phyloP scores from a whole-genome alignment of 768 basidiomycete genomes.

The Rhodosporidiobolus odoratus region DNA sequence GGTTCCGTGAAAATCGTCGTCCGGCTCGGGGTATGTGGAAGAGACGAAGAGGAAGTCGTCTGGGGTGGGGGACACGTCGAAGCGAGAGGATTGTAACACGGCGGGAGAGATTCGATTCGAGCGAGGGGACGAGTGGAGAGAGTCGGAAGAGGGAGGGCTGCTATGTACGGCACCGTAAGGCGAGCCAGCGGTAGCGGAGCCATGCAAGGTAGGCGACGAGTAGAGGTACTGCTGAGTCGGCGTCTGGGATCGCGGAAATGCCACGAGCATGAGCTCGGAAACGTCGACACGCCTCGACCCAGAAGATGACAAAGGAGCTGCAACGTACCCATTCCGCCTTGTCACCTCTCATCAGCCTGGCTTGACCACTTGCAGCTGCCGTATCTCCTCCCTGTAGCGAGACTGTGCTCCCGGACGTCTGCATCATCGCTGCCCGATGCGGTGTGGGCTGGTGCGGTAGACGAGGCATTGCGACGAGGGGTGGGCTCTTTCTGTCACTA shows the following conservation, averaged over 20 bases:
- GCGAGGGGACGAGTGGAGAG: conserved; percentile 4
- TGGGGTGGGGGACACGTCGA: conserved; percentile 12
- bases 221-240: conserved; percentile 24
- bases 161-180: background rate
- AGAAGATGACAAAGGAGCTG: too few relatives aligned
- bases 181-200: background rate
- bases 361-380: background rate
- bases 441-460: too few relatives aligned
- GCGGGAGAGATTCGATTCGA: conserved; percentile 7
- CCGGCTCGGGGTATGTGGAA: conserved; percentile 19
- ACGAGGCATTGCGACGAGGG: conserved; percentile 13
- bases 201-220: background rate
- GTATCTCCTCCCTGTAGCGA: background rate
- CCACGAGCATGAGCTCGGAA: background rate
- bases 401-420: background rate
- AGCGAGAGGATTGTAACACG: background rate
- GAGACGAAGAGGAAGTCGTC: conserved; percentile 20
- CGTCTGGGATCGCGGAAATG: background rate
- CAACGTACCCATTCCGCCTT: conserved; percentile 20
- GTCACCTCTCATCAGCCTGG: conserved; percentile 14
- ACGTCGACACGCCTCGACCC: background rate
- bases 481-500: conserved; percentile 1
- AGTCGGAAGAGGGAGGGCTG: conserved; percentile 1
- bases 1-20: conserved; percentile 35
- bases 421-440: too few relatives aligned